These are phyloP conservation scores for Blastocystis sp. DNA, from an alignment of 352 stramenopile genomes.

Conservation along the genomic window DNA sequence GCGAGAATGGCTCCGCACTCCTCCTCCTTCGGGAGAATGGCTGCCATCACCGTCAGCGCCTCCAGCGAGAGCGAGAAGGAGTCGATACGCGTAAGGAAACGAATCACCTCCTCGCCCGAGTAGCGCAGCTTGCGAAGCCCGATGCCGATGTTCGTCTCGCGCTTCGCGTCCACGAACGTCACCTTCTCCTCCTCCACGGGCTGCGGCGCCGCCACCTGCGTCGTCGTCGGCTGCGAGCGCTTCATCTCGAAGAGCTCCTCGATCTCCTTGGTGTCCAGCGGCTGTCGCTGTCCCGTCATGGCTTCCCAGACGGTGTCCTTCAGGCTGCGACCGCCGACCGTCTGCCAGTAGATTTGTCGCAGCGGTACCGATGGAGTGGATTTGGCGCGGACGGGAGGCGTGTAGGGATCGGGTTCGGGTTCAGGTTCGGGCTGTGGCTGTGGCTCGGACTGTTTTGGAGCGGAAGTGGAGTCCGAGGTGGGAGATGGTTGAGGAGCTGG, in stretches of 20 bases:
- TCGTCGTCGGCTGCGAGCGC: neutral
- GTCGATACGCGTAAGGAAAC: conserved; percentile 3
- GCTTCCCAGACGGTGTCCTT: conserved; percentile 40
- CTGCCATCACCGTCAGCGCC: neutral
- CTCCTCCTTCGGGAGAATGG: conserved; percentile 23
- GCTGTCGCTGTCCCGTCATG: neutral
- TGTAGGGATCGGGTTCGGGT: conserved; percentile 19
- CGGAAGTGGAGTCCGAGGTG: neutral
- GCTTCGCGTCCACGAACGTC: conserved; percentile 23
- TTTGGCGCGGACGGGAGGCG: neutral
- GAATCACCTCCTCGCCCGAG: neutral
- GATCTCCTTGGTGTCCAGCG: neutral
- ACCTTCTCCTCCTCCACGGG: neutral
- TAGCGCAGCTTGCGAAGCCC: conserved; percentile 26
- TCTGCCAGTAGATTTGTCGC: conserved; percentile 21
- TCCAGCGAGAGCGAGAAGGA: conserved; percentile 24
- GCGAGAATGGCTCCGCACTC: neutral
- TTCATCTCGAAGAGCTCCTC: conserved; percentile 43
- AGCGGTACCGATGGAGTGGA: conserved; percentile 34
- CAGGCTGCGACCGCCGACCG: neutral
- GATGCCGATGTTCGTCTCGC: conserved; percentile 45
- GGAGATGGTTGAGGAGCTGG: neutral
- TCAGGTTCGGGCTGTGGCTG: neutral
- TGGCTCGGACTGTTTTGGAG: neutral
- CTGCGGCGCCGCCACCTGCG: neutral